A percentile compares a stretch with the other conserved stretches of the same genome.
Conservation (phyloP, 331 rosid genomes). For the Stylosanthes scabra region DNA sequence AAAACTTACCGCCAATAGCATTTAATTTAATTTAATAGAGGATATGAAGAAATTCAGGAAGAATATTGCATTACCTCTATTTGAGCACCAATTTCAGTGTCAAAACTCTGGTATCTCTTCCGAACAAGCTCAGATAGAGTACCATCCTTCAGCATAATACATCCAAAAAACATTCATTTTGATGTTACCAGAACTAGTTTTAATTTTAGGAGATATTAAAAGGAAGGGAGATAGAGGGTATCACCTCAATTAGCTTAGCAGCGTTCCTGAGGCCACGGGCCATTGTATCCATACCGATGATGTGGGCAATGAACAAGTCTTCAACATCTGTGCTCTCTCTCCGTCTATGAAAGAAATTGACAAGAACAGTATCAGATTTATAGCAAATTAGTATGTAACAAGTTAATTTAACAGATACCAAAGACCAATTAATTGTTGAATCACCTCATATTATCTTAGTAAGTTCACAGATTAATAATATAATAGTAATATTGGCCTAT, state of each 20-base stretch:
- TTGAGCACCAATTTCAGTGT: constrained; percentile 77
- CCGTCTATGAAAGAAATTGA: constrained; percentile 52
- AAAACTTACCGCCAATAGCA: constrained; percentile 11
- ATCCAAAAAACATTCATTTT: constrained; percentile 18
- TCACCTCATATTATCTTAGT: too few relatives aligned
- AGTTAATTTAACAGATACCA: not conserved
- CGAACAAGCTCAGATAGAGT: constrained; percentile 82
- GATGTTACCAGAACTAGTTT: not conserved
- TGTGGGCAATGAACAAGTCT: constrained; percentile 93
- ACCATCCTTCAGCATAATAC: constrained; percentile 67
- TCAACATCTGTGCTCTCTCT: constrained; percentile 99
- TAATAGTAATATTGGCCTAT: too few relatives aligned
- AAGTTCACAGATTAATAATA: too few relatives aligned
- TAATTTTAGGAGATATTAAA: too few relatives aligned
- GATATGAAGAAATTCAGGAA: not conserved
- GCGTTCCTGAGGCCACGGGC: constrained; percentile 93
- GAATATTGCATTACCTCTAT: constrained; percentile 62
- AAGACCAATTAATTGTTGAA: not conserved
- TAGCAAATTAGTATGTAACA: not conserved
- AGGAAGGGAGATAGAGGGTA: not conserved
- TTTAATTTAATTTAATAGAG: not conserved
- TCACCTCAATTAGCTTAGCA: constrained; percentile 82
- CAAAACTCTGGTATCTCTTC: constrained; percentile 85
- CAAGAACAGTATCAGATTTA: not conserved
- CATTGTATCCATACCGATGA: constrained; percentile 90